phyloP scores from a whole-genome alignment of 2,329 filamentous ascomycete species.

The Dactylellina haptotyla region DNA sequence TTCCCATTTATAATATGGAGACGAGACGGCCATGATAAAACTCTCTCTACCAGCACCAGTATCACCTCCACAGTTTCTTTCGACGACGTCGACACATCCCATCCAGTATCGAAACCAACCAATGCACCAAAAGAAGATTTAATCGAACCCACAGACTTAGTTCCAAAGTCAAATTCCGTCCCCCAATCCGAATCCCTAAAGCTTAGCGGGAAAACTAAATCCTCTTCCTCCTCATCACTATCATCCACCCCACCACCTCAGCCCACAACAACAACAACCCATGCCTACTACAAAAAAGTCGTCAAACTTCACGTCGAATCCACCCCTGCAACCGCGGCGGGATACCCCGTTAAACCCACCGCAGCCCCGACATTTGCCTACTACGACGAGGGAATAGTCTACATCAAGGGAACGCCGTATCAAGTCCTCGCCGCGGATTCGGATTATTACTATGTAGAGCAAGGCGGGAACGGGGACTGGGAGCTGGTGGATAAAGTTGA shows the following conservation, averaged over 20 bases:
- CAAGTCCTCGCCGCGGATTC: conserved; percentile 34
- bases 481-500: conserved; percentile 15
- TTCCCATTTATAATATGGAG: neutral
- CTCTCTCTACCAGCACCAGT: neutral
- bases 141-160: neutral
- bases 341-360: conserved; percentile 21
- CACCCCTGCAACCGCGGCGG: conserved; percentile 4
- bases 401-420: conserved; percentile 29
- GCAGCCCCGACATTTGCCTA: conserved; percentile 22
- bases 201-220: conserved; percentile 3
- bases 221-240: neutral
- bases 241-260: neutral
- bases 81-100: conserved; percentile 18
- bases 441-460: conserved; percentile 13
- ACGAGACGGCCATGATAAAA: neutral
- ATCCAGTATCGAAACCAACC: neutral
- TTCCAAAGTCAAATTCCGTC: neutral
- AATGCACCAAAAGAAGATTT: neutral
- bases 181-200: neutral
- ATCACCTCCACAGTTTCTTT: conserved; percentile 9
- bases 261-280: conserved; percentile 10
- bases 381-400: conserved; percentile 37
- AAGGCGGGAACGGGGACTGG: conserved; percentile 13
- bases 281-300: conserved; percentile 31
- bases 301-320: conserved; percentile 45